Evolutionary conservation across 2,329 filamentous ascomycete species (phyloP).

Genomic region (Diplodia scrobiculata): DNA sequence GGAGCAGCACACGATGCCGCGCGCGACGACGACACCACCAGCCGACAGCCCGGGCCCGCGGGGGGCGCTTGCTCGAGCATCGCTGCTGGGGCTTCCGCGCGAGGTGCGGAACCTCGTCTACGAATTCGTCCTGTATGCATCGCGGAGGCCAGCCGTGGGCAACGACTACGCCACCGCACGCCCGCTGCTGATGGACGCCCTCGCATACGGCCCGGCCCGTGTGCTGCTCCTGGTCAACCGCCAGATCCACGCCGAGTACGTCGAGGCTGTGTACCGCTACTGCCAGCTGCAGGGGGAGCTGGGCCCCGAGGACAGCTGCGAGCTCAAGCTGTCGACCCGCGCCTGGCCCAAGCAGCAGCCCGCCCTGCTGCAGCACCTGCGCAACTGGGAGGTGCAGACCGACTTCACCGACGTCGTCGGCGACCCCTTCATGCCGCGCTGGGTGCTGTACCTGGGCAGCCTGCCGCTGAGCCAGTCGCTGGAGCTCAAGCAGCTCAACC

Average conservation of each 20-base stretch:
- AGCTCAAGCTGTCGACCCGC: conserved; percentile 17
- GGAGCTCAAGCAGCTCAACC: conserved; percentile 12
- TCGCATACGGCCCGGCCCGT: conserved; percentile 19
- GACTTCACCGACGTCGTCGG: conserved; percentile 24
- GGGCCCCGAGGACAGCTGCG: conserved; percentile 25
- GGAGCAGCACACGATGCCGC: conserved; percentile 9
- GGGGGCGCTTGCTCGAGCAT: conserved; percentile 2
- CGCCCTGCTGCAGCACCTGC: conserved; percentile 21
- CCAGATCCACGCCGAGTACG: conserved; percentile 22
- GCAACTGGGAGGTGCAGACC: conserved; percentile 26
- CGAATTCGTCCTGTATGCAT: conserved; percentile 25
- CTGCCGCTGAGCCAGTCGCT: conserved; percentile 20
- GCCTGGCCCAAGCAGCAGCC: conserved; percentile 10
- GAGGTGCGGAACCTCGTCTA: conserved; percentile 25
- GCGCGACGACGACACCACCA: conserved; percentile 2
- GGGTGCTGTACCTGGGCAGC: conserved; percentile 18
- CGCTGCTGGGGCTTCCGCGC: conserved; percentile 22
- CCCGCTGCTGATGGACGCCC: conserved; percentile 17
- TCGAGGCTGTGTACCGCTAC: conserved; percentile 13
- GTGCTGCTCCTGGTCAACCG: conserved; percentile 24
- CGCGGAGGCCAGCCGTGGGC: conserved; percentile 16
- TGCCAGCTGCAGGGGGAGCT: conserved; percentile 24
- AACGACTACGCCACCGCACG: conserved; percentile 25
- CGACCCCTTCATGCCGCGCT: conserved; percentile 23
- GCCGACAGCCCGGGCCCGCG: background rate